These are phyloP conservation scores for Phylloporus scabripes DNA, from an alignment of 768 basidiomycete genomes.

Conservation along the genomic window DNA sequence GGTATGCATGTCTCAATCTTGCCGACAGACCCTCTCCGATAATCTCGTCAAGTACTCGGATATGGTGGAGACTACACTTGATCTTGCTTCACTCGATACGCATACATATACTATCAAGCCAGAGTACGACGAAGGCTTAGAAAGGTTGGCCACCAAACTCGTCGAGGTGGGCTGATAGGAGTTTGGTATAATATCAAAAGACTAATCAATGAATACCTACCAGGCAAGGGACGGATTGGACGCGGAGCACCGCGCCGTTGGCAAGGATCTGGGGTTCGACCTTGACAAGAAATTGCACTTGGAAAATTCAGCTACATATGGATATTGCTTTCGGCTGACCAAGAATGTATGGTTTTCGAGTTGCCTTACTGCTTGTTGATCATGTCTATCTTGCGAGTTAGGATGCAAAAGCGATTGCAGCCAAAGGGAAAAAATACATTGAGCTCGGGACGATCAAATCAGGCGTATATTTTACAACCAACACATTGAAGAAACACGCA, in stretches of 20 bases:
- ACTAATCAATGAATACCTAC: background rate
- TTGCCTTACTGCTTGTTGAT: background rate
- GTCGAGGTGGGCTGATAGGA: conserved; percentile 36
- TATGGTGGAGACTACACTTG: conserved; percentile 96
- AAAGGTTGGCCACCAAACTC: conserved; percentile 64
- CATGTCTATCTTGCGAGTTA: conserved; percentile 25
- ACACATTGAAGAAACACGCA: conserved; percentile 61
- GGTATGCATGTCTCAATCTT: background rate
- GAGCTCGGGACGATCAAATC: conserved; percentile 83
- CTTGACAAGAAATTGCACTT: conserved; percentile 94
- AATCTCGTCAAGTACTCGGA: conserved; percentile 76
- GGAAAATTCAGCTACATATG: conserved; percentile 84
- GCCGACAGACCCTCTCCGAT: conserved; percentile 50
- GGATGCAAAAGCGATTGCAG: conserved; percentile 72
- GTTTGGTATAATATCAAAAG: background rate
- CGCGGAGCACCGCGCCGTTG: conserved; percentile 66
- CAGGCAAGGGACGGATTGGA: conserved; percentile 77
- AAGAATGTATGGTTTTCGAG: conserved; percentile 60
- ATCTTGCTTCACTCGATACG: conserved; percentile 76
- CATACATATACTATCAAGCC: conserved; percentile 92
- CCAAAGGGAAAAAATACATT: conserved; percentile 57
- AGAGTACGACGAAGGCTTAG: conserved; percentile 77
- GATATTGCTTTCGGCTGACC: conserved; percentile 89
- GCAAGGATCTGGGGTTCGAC: conserved; percentile 69
- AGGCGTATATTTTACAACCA: conserved; percentile 87